These are phyloP conservation scores for Citrus unshiu DNA, from an alignment of 345 rosid species.

Conservation along the genomic window DNA sequence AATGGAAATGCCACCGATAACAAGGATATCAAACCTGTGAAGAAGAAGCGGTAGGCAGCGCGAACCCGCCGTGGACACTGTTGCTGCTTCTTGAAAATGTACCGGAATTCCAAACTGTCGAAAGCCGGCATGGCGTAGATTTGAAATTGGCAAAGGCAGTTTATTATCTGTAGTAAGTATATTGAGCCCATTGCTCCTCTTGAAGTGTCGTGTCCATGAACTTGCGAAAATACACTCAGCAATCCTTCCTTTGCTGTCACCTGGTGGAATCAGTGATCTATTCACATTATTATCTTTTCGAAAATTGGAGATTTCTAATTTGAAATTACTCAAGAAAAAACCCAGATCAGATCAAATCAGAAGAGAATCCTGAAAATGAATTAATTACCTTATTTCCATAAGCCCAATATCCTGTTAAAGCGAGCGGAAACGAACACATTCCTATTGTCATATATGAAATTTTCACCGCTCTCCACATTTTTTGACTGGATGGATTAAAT, in stretches of 20 bases:
- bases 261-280: no score
- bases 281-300: no score
- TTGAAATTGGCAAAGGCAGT: constrained; percentile 41
- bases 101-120: constrained; percentile 43
- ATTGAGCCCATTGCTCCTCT: constrained; percentile 16
- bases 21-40: constrained; percentile 31
- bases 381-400: constrained; percentile 37
- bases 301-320: no score
- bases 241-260: background rate
- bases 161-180: constrained; percentile 23
- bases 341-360: background rate
- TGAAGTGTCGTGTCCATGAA: constrained; percentile 25
- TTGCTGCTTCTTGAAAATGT: constrained; percentile 13
- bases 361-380: background rate
- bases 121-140: constrained; percentile 55
- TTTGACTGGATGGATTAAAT: constrained; percentile 14
- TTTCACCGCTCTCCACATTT: constrained; percentile 49
- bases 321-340: no score
- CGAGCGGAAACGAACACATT: constrained; percentile 27
- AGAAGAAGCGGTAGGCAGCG: constrained; percentile 19
- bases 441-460: constrained; percentile 33
- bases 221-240: constrained; percentile 22
- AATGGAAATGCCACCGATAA: constrained; percentile 29
- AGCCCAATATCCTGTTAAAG: constrained; percentile 53
- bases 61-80: constrained; percentile 32